Percentiles rank a stretch among this genome's conserved stretches.
Evolutionary conservation across 768 basidiomycete genomes (phyloP).

Genomic region (Serendipita sp.): DNA sequence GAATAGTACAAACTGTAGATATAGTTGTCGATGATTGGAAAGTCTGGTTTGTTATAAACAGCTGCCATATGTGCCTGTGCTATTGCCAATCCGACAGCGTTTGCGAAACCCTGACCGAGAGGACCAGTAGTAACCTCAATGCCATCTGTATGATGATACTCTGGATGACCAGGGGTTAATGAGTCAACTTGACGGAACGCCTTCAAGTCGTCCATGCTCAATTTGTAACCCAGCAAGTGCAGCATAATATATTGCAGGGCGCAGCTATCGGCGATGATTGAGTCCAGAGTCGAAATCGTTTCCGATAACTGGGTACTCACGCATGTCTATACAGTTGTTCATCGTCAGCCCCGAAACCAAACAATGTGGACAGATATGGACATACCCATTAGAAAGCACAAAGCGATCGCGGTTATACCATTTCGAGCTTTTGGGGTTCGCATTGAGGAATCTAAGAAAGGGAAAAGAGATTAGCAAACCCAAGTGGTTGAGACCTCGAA

Average conservation of each 20-base stretch:
- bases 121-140: conserved; percentile 92
- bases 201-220: conserved; percentile 85
- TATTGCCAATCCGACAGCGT: conserved; percentile 85
- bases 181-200: conserved; percentile 83
- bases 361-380: conserved; percentile 7
- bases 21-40: conserved; percentile 68
- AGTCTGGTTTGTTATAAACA: conserved; percentile 76
- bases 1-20: conserved; percentile 52
- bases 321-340: conserved; percentile 37
- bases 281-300: background rate
- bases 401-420: conserved; percentile 97
- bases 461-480: background rate
- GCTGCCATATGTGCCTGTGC: conserved; percentile 83
- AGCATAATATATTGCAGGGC: conserved; percentile 86
- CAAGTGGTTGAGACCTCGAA: background rate
- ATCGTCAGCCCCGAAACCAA: conserved; percentile 1
- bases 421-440: conserved; percentile 75
- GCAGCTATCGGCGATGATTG: conserved; percentile 36
- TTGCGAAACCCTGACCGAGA: conserved; percentile 86
- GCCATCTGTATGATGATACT: conserved; percentile 53
- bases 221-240: conserved; percentile 82
- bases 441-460: conserved; percentile 56
- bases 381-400: conserved; percentile 87
- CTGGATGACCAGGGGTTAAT: conserved; percentile 87
- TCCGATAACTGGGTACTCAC: conserved; percentile 28